Conservation (phyloP, 352 stramenopile genomes). For the Phytophthora kernoviae region DNA sequence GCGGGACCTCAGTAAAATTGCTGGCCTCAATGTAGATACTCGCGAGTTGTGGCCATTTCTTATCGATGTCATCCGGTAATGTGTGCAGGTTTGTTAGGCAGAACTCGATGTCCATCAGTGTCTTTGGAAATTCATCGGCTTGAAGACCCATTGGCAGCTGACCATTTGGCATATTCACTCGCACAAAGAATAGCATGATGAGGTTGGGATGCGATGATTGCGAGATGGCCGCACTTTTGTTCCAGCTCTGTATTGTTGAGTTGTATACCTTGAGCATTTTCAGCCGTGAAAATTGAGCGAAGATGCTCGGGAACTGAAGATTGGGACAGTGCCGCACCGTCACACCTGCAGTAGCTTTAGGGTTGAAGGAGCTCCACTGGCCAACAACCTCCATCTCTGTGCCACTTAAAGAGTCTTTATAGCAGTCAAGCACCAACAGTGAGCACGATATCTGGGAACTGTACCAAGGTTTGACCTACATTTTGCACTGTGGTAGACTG, state of each 20-base stretch:
- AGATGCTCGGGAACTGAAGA: constrained; percentile 31
- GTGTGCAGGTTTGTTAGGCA: constrained; percentile 35
- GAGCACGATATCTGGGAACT: constrained; percentile 27
- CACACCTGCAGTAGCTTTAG: constrained; percentile 22
- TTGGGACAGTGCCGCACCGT: constrained; percentile 43
- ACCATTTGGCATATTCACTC: constrained; percentile 14
- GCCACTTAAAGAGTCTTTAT: constrained; percentile 12
- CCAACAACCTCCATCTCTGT: constrained; percentile 11
- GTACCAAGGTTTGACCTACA: constrained; percentile 39
- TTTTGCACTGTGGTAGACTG: constrained; percentile 14
- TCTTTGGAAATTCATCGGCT: constrained; percentile 11
- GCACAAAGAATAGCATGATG: constrained; percentile 32
- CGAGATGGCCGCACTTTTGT: constrained; percentile 28
- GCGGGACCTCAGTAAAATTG: constrained; percentile 16
- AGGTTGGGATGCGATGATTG: constrained; percentile 29
- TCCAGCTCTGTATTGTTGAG: constrained; percentile 39
- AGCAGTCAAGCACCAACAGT: constrained; percentile 31
- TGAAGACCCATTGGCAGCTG: constrained; percentile 9
- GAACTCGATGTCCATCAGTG: constrained; percentile 40
- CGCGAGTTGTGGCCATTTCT: constrained; percentile 35
- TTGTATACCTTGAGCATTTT: constrained; percentile 52
- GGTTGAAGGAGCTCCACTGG: constrained; percentile 28
- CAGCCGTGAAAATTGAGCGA: constrained; percentile 37
- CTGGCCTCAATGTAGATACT: constrained; percentile 32
- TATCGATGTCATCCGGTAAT: constrained; percentile 45